Conservation (phyloP, 257 asterid species). For the Nicotiana tabacum region DNA sequence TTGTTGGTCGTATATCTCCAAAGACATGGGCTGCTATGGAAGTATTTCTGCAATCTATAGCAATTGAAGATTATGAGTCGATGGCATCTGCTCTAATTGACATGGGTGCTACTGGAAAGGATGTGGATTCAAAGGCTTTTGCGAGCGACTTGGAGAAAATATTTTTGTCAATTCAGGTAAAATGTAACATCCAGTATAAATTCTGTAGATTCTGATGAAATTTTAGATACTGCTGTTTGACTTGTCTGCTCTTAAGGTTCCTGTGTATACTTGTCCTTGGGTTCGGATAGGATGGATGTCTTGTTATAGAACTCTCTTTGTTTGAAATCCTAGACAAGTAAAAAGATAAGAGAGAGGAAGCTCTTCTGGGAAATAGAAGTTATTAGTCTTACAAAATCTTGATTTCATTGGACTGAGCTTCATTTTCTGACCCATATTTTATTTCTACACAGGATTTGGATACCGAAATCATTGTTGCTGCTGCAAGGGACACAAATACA, state of each 20-base stretch:
- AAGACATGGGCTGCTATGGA: slow-evolving; percentile 99
- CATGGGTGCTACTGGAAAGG: slow-evolving; percentile 88
- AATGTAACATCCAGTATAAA: background rate
- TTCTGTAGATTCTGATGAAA: background rate
- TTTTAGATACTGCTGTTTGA: background rate
- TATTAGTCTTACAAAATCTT: background rate
- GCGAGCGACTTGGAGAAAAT: slow-evolving; percentile 82
- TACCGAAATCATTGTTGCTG: slow-evolving; percentile 84
- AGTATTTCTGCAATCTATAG: slow-evolving; percentile 65
- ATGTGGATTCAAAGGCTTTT: slow-evolving; percentile 71
- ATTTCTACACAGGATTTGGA: slow-evolving; percentile 62
- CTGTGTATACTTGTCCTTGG: background rate
- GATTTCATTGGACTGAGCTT: background rate
- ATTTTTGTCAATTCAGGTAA: slow-evolving; percentile 85
- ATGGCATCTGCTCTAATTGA: slow-evolving; percentile 94
- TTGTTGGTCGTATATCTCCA: slow-evolving; percentile 94
- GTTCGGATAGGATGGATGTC: background rate
- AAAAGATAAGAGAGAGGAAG: background rate
- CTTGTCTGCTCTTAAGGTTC: background rate
- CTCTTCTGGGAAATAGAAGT: background rate
- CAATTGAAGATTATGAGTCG: slow-evolving; percentile 69
- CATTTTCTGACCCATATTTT: background rate
- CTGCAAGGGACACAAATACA: slow-evolving; percentile 64
- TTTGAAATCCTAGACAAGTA: background rate
- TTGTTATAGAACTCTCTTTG: background rate